Base-by-base conservation (phyloP, 495 filamentous ascomycete species). In the Xylaria flabelliformis region DNA sequence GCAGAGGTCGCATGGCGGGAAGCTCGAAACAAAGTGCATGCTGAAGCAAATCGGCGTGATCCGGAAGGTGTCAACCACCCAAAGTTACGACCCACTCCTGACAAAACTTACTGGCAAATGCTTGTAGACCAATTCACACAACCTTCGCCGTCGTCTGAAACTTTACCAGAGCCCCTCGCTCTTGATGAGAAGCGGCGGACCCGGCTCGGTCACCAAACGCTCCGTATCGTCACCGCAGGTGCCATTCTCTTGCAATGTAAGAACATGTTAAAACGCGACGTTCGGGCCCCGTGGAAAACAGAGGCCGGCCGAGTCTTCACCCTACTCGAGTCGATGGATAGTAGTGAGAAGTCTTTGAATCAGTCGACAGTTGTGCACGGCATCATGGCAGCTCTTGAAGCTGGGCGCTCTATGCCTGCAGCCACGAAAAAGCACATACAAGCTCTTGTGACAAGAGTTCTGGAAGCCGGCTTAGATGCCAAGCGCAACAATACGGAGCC, bases 201-300 rank as follows among this genome's bases (percentile, higher is more conserved):
- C 32, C 86, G 87, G 39, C 85, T 94, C 50, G 92, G 94, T 36
- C 83, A 85, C 8, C 86, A 91, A 41, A 87, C 90, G 12, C 88
- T 95, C 68, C 90, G 90, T 58, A 91, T 96, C 73, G 89, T 94
- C 29, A 92, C 93, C 24, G 88, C 94, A 9, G 87, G 86, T 3
- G 93, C 93, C 21, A 94, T 98, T 67, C 85, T 97, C 8, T 81
- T 98, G 42, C 97, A 97, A 1, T 94, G 93, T 74, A 99, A 99
- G 85, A 98, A 97, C 77, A 85, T 98, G 13, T 90, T 99, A 58
- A 97, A 97, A 81, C 91, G 96, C 26, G 95, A 98, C 80, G 92
- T 94, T 24, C 91, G 96, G 41, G 90, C 88, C 3, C 92, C 93
- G 61, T 99, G 97, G 97, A 95, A 92, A 81, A 84, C 87, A 12